Evolutionary conservation across 1,284 basidiomycete species (phyloP).

Genomic region (Blastosporella zonata): DNA sequence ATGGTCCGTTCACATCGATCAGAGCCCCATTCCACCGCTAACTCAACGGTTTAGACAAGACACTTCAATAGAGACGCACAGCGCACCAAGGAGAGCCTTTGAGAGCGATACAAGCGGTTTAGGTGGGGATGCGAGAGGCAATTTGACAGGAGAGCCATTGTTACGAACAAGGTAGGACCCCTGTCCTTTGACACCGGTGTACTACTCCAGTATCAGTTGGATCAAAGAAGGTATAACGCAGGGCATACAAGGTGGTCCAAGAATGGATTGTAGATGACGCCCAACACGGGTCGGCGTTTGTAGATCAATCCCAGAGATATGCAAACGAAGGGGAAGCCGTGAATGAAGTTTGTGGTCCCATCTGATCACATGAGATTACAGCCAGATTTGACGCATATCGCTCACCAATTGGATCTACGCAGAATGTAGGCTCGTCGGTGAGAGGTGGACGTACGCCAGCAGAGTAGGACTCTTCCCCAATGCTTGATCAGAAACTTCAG

Average conservation of each 20-base stretch:
- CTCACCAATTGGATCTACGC: slow-evolving; percentile 82
- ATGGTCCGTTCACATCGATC: slow-evolving; percentile 67
- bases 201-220: slow-evolving; percentile 40
- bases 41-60: slow-evolving; percentile 4
- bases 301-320: slow-evolving; percentile 91
- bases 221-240: background rate
- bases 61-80: background rate
- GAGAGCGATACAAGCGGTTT: slow-evolving; percentile 73
- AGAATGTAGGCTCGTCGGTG: slow-evolving; percentile 88
- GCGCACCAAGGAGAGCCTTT: slow-evolving; percentile 73
- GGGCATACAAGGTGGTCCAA: slow-evolving; percentile 68
- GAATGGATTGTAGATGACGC: slow-evolving; percentile 93
- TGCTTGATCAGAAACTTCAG: slow-evolving; percentile 45
- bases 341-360: slow-evolving; percentile 93
- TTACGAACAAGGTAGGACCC: slow-evolving; percentile 75
- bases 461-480: slow-evolving; percentile 88
- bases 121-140: slow-evolving; percentile 63
- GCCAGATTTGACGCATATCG: background rate
- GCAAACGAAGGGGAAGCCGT: slow-evolving; percentile 87
- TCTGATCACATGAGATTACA: slow-evolving; percentile 39
- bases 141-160: slow-evolving; percentile 53
- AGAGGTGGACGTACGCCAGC: slow-evolving; percentile 68
- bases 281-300: slow-evolving; percentile 77
- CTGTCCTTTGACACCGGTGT: slow-evolving; percentile 75
- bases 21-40: slow-evolving; percentile 90